These are phyloP conservation scores for Lentinula sp. DNA, from an alignment of 768 basidiomycete genomes.

Conservation along the genomic window DNA sequence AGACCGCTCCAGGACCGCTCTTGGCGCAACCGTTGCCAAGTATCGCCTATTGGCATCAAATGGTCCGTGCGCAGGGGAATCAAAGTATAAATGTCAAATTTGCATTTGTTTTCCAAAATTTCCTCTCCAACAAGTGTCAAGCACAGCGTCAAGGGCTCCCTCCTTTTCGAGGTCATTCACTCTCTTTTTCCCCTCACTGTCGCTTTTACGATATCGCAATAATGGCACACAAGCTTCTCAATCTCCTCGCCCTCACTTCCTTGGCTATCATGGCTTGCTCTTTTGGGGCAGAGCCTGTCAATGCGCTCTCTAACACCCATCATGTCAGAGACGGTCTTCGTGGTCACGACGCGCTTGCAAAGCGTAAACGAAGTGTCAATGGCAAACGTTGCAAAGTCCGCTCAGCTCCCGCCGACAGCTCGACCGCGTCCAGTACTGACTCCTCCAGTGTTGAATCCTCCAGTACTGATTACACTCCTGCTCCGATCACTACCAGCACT, in stretches of 20 bases:
- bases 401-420: constrained; percentile 23
- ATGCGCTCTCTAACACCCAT: constrained; percentile 46
- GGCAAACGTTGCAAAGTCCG: constrained; percentile 55
- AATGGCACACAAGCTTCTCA: constrained; percentile 47
- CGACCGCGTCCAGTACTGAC: constrained; percentile 12
- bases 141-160: constrained; percentile 14
- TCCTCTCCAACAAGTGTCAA: constrained; percentile 12
- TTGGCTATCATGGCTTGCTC: constrained; percentile 52
- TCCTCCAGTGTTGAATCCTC: constrained; percentile 13
- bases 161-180: constrained; percentile 10
- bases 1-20: not conserved
- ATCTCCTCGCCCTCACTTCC: constrained; percentile 52
- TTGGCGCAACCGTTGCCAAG: not conserved
- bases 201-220: constrained; percentile 24
- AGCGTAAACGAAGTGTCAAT: constrained; percentile 41
- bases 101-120: constrained; percentile 16
- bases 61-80: constrained; percentile 5
- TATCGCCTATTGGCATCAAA: not conserved
- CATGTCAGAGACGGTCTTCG: constrained; percentile 39
- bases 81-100: constrained; percentile 4
- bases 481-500: constrained; percentile 12
- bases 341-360: constrained; percentile 39
- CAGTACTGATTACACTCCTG: constrained; percentile 5
- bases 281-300: constrained; percentile 37
- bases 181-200: constrained; percentile 15